These are phyloP conservation scores for Pisolithus microcarpus DNA, from an alignment of 768 basidiomycete species.

Conservation along the genomic window DNA sequence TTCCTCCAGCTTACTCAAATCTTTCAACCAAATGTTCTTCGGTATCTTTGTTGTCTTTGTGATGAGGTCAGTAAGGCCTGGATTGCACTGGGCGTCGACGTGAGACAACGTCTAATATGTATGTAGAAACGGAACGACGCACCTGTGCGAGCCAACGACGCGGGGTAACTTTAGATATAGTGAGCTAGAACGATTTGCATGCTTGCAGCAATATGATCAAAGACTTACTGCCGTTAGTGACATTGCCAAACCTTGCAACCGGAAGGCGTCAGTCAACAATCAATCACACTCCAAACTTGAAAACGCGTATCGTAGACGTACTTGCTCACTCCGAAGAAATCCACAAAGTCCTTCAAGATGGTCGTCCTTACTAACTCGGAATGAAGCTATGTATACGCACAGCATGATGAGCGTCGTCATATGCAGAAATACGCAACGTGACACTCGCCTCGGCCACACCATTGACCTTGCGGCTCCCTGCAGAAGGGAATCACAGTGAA, in stretches of 20 bases:
- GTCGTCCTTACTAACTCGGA: constrained; percentile 80
- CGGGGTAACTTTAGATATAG: constrained; percentile 57
- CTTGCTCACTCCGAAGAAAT: constrained; percentile 85
- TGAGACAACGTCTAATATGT: constrained; percentile 3
- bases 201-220: background rate
- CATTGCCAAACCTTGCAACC: constrained; percentile 63
- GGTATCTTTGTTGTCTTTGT: constrained; percentile 70
- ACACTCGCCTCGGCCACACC: constrained; percentile 80
- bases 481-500: background rate
- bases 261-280: constrained; percentile 17
- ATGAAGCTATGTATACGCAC: constrained; percentile 52
- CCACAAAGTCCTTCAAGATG: constrained; percentile 88
- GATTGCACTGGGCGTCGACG: constrained; percentile 71
- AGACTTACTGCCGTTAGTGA: constrained; percentile 86
- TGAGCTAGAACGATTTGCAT: background rate
- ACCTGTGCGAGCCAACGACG: constrained; percentile 88
- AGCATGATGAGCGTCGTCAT: background rate
- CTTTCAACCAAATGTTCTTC: constrained; percentile 78
- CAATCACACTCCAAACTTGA: background rate
- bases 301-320: constrained; percentile 10
- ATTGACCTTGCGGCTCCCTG: constrained; percentile 80
- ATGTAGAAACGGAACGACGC: background rate
- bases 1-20: constrained; percentile 71
- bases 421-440: background rate
- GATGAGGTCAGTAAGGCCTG: constrained; percentile 77